These are phyloP conservation scores for Nakazawaea ishiwadae DNA, from an alignment of 805 yeast species.

Conservation along the genomic window DNA sequence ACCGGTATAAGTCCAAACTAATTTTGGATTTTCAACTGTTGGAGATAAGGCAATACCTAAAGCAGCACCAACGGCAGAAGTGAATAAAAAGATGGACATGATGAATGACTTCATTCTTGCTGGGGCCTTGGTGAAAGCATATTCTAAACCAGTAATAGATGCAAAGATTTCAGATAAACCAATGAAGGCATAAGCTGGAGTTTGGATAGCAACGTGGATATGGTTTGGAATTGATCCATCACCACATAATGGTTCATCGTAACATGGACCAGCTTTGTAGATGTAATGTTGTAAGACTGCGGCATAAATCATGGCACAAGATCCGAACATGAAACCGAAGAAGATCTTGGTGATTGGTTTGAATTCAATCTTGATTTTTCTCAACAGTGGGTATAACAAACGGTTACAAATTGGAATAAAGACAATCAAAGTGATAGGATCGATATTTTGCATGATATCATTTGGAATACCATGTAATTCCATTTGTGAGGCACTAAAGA, in stretches of 20 bases:
- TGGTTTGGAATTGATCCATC: slow-evolving; percentile 27
- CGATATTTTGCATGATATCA: slow-evolving; percentile 71
- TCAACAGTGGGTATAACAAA: slow-evolving; percentile 49
- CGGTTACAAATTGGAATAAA: slow-evolving; percentile 70
- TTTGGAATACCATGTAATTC: slow-evolving; percentile 75
- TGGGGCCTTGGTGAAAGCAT: slow-evolving; percentile 83
- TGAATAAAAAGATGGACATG: slow-evolving; percentile 53
- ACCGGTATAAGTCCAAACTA: slow-evolving; percentile 65
- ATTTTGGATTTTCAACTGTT: slow-evolving; percentile 63
- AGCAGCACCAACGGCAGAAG: slow-evolving; percentile 76
- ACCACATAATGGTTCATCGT: slow-evolving; percentile 55
- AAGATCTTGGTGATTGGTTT: slow-evolving; percentile 69
- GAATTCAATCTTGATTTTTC: slow-evolving; percentile 45
- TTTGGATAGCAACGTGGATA: slow-evolving; percentile 56
- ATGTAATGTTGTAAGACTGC: slow-evolving; percentile 70
- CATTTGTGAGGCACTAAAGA: slow-evolving; percentile 72
- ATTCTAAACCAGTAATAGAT: slow-evolving; percentile 76
- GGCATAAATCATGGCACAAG: slow-evolving; percentile 68
- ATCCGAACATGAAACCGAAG: slow-evolving; percentile 63
- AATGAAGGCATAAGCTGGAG: slow-evolving; percentile 66
- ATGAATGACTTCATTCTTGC: slow-evolving; percentile 59
- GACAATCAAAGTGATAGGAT: slow-evolving; percentile 72
- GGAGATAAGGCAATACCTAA: slow-evolving; percentile 69
- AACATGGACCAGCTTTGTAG: slow-evolving; percentile 72
- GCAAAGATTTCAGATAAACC: slow-evolving; percentile 78